Percentiles rank a stretch among this genome's conserved stretches.
phyloP scores from a whole-genome alignment of 805 yeast genomes.

The Ogataea saltuana region DNA sequence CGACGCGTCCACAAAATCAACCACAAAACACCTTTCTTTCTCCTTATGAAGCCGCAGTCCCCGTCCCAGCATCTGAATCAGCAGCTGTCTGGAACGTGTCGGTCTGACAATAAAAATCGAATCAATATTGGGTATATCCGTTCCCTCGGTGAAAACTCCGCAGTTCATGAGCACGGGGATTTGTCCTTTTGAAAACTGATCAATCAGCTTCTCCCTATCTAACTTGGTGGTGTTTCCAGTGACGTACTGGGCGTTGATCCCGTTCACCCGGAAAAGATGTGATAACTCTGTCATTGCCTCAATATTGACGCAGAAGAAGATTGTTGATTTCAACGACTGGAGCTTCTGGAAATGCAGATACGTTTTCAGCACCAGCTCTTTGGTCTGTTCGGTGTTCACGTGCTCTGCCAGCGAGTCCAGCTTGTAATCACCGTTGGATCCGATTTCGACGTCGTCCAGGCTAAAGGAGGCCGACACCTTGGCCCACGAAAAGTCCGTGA shows the following conservation, averaged over 20 bases:
- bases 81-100: conserved; percentile 67
- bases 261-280: conserved; percentile 52
- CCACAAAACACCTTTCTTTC: conserved; percentile 68
- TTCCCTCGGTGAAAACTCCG: conserved; percentile 90
- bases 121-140: conserved; percentile 89
- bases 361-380: conserved; percentile 54
- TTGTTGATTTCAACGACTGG: conserved; percentile 54
- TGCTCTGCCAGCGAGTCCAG: conserved; percentile 49
- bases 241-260: conserved; percentile 69
- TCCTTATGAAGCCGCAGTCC: conserved; percentile 68
- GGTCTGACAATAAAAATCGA: conserved; percentile 78
- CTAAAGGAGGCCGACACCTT: conserved; percentile 47
- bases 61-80: conserved; percentile 89
- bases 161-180: conserved; percentile 82
- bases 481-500: conserved; percentile 68
- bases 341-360: conserved; percentile 47
- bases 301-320: conserved; percentile 78
- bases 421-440: conserved; percentile 53
- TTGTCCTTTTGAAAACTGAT: conserved; percentile 59
- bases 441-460: conserved; percentile 26
- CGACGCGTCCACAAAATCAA: conserved; percentile 74
- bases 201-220: conserved; percentile 53
- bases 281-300: conserved; percentile 61
- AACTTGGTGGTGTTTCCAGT: conserved; percentile 60
- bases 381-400: conserved; percentile 55